Percentiles rank a stretch among this genome's conserved stretches.
Conservation (phyloP, 352 stramenopile species). For the Stramenopiles sp. region DNA sequence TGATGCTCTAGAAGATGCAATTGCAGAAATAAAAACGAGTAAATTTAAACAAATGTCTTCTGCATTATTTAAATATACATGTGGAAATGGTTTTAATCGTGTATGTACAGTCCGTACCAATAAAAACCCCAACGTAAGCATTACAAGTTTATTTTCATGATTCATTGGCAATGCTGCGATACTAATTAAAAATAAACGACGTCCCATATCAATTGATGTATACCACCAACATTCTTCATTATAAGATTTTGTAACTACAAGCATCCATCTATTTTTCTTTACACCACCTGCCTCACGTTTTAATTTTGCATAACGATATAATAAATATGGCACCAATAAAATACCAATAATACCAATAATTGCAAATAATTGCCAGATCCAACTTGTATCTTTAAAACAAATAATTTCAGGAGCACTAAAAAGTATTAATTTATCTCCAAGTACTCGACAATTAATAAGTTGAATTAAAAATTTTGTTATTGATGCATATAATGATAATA, state of each 20-base stretch:
- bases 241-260: neutral
- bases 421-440: no score
- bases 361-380: neutral
- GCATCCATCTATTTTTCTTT: neutral
- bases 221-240: neutral
- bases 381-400: neutral
- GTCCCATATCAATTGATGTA: neutral
- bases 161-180: neutral
- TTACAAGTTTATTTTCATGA: neutral
- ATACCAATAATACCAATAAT: neutral
- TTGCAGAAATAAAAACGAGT: neutral
- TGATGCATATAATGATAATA: no score
- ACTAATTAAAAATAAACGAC: neutral
- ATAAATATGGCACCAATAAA: neutral
- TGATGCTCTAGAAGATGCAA: neutral
- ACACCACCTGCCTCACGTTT: no score
- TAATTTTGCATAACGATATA: neutral
- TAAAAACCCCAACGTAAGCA: neutral
- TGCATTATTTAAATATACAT: neutral
- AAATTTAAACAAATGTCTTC: neutral
- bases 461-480: no score
- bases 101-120: neutral
- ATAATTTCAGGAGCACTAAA: neutral
- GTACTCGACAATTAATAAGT: no score
- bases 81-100: neutral